Conservation (phyloP, 148 eudicot species). For the Rhododendron kiyosumense region DNA sequence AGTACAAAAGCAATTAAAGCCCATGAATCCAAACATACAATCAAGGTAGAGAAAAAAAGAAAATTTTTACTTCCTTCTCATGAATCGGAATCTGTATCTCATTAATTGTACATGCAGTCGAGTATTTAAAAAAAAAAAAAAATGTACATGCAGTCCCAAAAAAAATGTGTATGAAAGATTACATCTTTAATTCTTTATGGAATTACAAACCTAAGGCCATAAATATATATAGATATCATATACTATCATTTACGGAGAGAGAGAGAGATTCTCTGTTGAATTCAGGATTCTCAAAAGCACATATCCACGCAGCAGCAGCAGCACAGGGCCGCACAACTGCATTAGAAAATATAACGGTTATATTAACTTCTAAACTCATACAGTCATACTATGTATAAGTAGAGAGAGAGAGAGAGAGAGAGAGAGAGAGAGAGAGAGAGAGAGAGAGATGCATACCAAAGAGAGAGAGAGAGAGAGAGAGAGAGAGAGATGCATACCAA, state of each 20-base stretch:
- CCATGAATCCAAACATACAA: background rate
- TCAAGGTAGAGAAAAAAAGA: background rate
- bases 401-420: background rate
- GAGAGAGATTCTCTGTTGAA: background rate
- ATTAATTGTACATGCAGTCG: background rate
- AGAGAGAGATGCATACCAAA: background rate
- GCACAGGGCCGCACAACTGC: conserved; percentile 6
- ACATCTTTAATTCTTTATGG: background rate
- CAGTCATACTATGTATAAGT: background rate
- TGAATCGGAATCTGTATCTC: background rate
- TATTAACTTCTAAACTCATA: background rate
- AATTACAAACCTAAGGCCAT: background rate
- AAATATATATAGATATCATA: no score
- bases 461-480: background rate
- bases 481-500: conserved; percentile 4
- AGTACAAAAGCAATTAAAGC: background rate
- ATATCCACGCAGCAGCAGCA: conserved; percentile 8
- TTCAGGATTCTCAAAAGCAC: conserved; percentile 3
- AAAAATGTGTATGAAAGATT: background rate
- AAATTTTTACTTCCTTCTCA: background rate
- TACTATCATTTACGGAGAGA: no score
- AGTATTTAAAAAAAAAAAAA: no score
- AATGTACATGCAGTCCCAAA: background rate
- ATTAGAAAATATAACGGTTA: background rate
- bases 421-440: no score